phyloP scores from a whole-genome alignment of 164 flowering plant genomes.

The Vitis vinifera region DNA sequence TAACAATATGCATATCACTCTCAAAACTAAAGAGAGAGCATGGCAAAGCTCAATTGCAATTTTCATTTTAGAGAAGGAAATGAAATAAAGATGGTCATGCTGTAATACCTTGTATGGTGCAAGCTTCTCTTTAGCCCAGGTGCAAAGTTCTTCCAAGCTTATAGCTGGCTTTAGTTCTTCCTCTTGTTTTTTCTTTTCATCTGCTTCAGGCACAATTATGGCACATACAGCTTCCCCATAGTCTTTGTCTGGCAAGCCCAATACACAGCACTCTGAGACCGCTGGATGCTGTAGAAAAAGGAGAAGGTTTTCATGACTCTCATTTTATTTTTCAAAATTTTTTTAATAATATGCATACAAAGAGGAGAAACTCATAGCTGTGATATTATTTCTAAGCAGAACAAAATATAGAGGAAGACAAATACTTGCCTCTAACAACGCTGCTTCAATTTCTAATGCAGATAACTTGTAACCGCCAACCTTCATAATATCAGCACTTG shows the following conservation, averaged over 20 bases:
- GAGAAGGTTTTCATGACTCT: background rate
- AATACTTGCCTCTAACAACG: slow-evolving; percentile 67
- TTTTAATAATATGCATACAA: background rate
- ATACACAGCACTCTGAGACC: slow-evolving; percentile 84
- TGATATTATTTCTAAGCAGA: too few relatives aligned
- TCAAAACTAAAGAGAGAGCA: background rate
- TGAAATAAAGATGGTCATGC: background rate
- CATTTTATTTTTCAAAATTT: background rate
- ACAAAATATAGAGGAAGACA: background rate
- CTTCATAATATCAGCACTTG: slow-evolving; percentile 96
- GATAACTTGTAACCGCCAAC: slow-evolving; percentile 96
- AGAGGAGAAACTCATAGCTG: too few relatives aligned
- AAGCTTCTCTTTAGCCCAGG: slow-evolving; percentile 91
- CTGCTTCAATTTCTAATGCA: slow-evolving; percentile 95
- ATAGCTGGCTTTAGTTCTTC: slow-evolving; percentile 66
- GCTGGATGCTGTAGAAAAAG: slow-evolving; percentile 63
- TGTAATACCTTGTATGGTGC: slow-evolving; percentile 88
- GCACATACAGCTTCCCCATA: slow-evolving; percentile 90
- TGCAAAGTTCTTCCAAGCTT: slow-evolving; percentile 67
- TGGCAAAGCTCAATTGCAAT: background rate
- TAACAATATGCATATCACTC: background rate
- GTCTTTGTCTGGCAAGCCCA: slow-evolving; percentile 84
- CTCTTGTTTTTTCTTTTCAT: slow-evolving; percentile 45
- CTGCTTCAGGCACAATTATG: slow-evolving; percentile 62
- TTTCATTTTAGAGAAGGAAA: background rate